A percentile compares a stretch with the other conserved stretches of the same genome.
phyloP scores from a whole-genome alignment of 495 filamentous ascomycete species.

The Trichocladium antarcticum region DNA sequence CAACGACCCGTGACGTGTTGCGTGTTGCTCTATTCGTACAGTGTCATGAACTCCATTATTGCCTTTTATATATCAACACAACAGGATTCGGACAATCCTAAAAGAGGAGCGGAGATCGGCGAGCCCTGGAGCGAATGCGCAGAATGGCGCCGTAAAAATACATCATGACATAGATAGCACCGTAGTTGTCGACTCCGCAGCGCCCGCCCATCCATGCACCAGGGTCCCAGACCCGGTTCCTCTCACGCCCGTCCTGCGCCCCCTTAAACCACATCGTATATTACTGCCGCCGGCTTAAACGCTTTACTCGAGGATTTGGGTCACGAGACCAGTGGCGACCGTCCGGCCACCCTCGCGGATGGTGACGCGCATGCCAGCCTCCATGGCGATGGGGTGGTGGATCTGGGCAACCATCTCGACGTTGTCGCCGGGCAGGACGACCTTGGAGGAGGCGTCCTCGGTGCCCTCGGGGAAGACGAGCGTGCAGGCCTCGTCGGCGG shows the following conservation, averaged over 20 bases:
- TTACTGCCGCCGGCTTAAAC: background rate
- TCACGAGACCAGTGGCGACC: constrained; percentile 85
- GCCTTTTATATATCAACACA: constrained; percentile 24
- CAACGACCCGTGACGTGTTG: too few species aligned
- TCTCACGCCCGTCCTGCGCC: background rate
- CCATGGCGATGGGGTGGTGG: constrained; percentile 70
- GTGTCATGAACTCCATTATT: constrained; percentile 19
- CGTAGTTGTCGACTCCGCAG: constrained; percentile 11
- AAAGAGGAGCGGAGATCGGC: constrained; percentile 26
- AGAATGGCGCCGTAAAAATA: constrained; percentile 8
- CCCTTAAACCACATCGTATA: constrained; percentile 3
- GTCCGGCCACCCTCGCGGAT: constrained; percentile 91
- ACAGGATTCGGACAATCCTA: constrained; percentile 24
- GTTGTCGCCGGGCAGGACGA: constrained; percentile 97
- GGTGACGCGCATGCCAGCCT: constrained; percentile 88
- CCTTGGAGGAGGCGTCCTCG: constrained; percentile 50
- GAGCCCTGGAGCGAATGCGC: constrained; percentile 14
- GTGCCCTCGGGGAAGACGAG: constrained; percentile 74
- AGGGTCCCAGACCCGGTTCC: background rate
- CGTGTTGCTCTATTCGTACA: background rate
- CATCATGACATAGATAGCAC: constrained; percentile 17
- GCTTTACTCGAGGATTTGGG: constrained; percentile 61
- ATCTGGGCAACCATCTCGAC: constrained; percentile 85
- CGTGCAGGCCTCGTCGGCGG: constrained; percentile 76
- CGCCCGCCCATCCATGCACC: constrained; percentile 7